Conservation (phyloP, 2,329 filamentous ascomycete species). For the Penicillium brasilianum region DNA sequence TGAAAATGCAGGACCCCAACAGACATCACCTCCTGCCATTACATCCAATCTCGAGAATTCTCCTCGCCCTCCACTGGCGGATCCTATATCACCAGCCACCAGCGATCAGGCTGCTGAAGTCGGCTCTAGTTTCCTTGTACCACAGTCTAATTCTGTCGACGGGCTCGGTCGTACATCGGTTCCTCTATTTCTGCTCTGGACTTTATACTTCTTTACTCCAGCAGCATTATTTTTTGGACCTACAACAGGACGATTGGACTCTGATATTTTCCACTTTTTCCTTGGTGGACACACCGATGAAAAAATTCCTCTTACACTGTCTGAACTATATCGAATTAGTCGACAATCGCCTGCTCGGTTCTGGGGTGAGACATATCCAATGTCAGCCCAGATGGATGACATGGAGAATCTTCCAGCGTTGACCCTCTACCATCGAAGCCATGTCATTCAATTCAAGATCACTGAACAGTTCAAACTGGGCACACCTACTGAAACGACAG, state of each 20-base stretch:
- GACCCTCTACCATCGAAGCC: conserved; percentile 32
- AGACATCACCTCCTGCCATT: background rate
- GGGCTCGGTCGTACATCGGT: conserved; percentile 31
- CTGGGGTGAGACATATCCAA: conserved; percentile 33
- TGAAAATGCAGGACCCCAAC: background rate
- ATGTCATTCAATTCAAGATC: conserved; percentile 34
- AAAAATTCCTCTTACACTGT: conserved; percentile 17
- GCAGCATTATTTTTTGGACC: conserved; percentile 30
- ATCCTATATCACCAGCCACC: background rate
- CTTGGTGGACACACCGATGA: conserved; percentile 19
- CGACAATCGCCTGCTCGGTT: conserved; percentile 34
- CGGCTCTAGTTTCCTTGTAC: background rate
- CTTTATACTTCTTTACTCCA: conserved; percentile 35
- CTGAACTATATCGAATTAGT: conserved; percentile 33
- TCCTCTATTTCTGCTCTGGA: conserved; percentile 36
- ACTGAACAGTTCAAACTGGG: conserved; percentile 30
- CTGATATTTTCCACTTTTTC: conserved; percentile 32
- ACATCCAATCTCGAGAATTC: background rate
- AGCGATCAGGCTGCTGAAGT: background rate
- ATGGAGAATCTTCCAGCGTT: conserved; percentile 33
- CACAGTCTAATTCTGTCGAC: conserved; percentile 4
- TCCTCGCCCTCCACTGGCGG: background rate
- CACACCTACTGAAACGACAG: background rate
- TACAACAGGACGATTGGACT: conserved; percentile 21
- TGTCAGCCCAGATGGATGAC: conserved; percentile 34